Evolutionary conservation across 148 eudicot genomes (phyloP), one percentile per base, ranked within the genome.

Genomic region (Diospyros kaki): DNA sequence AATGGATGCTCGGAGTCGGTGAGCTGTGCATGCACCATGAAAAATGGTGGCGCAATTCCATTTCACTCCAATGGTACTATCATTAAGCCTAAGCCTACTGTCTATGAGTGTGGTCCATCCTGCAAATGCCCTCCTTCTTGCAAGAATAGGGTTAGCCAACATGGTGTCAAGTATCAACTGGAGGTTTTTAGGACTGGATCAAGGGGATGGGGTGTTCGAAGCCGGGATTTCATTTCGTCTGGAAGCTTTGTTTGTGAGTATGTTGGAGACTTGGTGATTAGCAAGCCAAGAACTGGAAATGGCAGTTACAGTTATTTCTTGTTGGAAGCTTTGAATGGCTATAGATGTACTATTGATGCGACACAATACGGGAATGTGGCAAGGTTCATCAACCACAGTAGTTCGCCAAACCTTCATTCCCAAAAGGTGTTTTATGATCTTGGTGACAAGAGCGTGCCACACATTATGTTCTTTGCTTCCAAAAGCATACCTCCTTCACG

Each of bases 231-330:
- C 53, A 86, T 86, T 55, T 39, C 78, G 1, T 79, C 86, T 6
- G 86, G 89, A 43, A 75, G 81, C 75, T 83, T 83, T 61, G 54
- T 86, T 10, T 83, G 86, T 44, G 89, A 86, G 64, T 86, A 83
- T 66, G 56, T 69, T 0, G 89, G 86, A 10, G 86, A 80, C 66
- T 81, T 13, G 42, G 11, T 1, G 86, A 81, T 8, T 58, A 66
- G n/a, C 81, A 76, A 64, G 84, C 86, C 1, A 62, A 79, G 83
- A 73, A 43, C 28, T 10, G 59, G 42, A n/a, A 56, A 66, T 14
- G 83, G 76, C 66, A 82, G 76, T 46, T 84, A 84, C 55, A 28
- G 28, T 71, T 82, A 8, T 84, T 84, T 72, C 79, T 82, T 56
- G 66, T 84, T 9, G 74, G 70, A 38, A 60, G 66, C 66, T 62